These are phyloP conservation scores for Ampelocalamus luodianensis DNA, from an alignment of 176 grass and related monocot genomes.

Conservation along the genomic window DNA sequence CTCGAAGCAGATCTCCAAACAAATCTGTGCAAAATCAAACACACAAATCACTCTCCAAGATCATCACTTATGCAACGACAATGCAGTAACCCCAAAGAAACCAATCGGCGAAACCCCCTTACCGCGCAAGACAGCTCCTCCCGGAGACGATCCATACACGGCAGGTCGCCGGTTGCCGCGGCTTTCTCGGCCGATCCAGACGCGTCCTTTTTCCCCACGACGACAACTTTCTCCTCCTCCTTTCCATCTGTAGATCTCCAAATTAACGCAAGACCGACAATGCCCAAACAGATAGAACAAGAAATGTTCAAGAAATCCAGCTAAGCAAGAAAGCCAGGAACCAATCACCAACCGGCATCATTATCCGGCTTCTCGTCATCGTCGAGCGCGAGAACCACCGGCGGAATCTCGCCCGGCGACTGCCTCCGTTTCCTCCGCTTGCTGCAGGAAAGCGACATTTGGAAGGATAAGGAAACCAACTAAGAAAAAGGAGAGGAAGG, in stretches of 20 bases:
- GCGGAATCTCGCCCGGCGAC: slow-evolving; percentile 44
- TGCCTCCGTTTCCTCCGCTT: slow-evolving; percentile 71
- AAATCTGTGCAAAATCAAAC: slow-evolving; percentile 59
- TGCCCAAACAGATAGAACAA: background rate
- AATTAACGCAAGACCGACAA: slow-evolving; percentile 13
- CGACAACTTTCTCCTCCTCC: background rate
- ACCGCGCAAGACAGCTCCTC: slow-evolving; percentile 96
- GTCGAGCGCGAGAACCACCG: slow-evolving; percentile 68
- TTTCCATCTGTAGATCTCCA: slow-evolving; percentile 21
- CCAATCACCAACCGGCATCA: slow-evolving; percentile 16
- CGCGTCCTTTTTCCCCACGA: slow-evolving; percentile 38
- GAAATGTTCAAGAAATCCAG: background rate
- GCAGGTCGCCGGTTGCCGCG: slow-evolving; percentile 30
- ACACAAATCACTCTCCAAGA: slow-evolving; percentile 29
- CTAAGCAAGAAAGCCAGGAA: background rate
- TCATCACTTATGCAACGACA: background rate
- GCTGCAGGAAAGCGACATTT: slow-evolving; percentile 27
- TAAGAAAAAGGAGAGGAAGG: background rate
- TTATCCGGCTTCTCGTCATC: slow-evolving; percentile 50
- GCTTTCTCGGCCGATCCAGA: slow-evolving; percentile 32
- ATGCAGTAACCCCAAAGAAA: background rate
- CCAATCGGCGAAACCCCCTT: slow-evolving; percentile 16
- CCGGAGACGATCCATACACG: slow-evolving; percentile 78
- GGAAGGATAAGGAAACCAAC: background rate
- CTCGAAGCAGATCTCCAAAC: slow-evolving; percentile 88